Evolutionary conservation across 148 eudicot species (phyloP), one percentile per base, ranked within the genome.

Genomic region (Rhododendron mucronatum): DNA sequence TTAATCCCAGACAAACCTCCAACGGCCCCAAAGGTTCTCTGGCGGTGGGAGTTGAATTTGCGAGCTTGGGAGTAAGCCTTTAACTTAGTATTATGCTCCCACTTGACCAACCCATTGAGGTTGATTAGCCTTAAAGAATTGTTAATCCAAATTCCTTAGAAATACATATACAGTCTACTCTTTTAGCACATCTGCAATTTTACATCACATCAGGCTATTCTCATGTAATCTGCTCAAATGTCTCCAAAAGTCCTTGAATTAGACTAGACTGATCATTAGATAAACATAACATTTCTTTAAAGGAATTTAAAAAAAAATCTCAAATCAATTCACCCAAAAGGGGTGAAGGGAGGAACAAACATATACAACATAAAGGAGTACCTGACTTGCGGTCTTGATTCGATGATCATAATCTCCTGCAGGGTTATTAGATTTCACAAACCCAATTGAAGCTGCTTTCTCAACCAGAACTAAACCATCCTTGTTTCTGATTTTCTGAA

Each of bases 361-460:
- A 41, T 41, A 41, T 20, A 74, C 23, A 57, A 30, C 48, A n/a
- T 4, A 77, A 44, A 51, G 39, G 3, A 45, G 45, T 84, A 91
- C 92, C 92, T 84, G 59, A 74, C 45, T 87, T 74, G 69, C 78
- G n/a, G 48, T 18, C 77, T 45, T 59, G 81, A 30, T 65, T 44
- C 7, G 33, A 12, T 82, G 74, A 86, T 30, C 50, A 18, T 51
- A 7, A 71, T 71, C 65, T 79, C 73, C 85, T 3, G 82, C 75
- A 21, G 51, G 35, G 4, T 84, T 63, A 37, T 85, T 80, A 45
- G 82, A 48, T 59, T 78, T 41, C 44, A 79, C 51, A 33, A 86
- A 75, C 53, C 45, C 85, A 77, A 85, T 61, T 67, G 83, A 59
- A 65, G 83, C 80, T 21, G 67, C 74, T 63, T 59, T 89, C 55